Evolutionary conservation across 1,139 yeast species (phyloP).

Genomic region (Kurtzmaniella natalensis): DNA sequence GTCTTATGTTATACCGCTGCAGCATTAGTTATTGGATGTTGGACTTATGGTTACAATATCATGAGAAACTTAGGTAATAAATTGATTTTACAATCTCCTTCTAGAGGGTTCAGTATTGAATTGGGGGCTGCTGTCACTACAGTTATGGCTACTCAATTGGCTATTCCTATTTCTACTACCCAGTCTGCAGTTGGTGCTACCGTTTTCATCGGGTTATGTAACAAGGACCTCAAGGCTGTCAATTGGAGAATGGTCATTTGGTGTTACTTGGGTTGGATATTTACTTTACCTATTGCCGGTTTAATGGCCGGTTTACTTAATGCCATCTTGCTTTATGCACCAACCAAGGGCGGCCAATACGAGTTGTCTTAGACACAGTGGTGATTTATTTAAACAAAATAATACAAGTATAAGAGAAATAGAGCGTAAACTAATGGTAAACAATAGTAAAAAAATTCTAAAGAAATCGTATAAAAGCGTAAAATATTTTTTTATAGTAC

Average conservation of each 20-base stretch:
- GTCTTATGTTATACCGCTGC: constrained; percentile 65
- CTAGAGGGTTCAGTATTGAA: constrained; percentile 77
- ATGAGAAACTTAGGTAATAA: constrained; percentile 73
- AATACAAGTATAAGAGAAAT: too few relatives aligned
- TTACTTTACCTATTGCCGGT: constrained; percentile 74
- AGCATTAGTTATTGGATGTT: constrained; percentile 63
- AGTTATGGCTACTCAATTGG: constrained; percentile 69
- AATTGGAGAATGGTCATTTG: constrained; percentile 77
- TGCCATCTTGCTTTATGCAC: constrained; percentile 66
- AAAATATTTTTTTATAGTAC: too few relatives aligned
- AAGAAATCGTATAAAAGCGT: too few relatives aligned
- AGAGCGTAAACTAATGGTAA: too few relatives aligned
- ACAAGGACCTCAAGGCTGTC: constrained; percentile 57
- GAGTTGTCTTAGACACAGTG: constrained; percentile 5
- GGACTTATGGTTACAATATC: constrained; percentile 72
- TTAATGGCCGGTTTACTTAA: constrained; percentile 63
- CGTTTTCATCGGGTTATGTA: constrained; percentile 71
- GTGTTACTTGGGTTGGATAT: constrained; percentile 70
- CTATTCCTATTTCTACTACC: constrained; percentile 72
- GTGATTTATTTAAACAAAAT: background rate
- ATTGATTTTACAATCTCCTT: constrained; percentile 71
- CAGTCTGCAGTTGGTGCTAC: constrained; percentile 82
- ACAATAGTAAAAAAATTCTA: too few relatives aligned
- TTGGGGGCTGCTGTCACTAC: constrained; percentile 76
- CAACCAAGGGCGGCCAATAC: constrained; percentile 44